Evolutionary conservation across 2,329 filamentous ascomycete species (phyloP), one percentile per base, ranked within the genome.

Genomic region (Chaetothyriales sp.): DNA sequence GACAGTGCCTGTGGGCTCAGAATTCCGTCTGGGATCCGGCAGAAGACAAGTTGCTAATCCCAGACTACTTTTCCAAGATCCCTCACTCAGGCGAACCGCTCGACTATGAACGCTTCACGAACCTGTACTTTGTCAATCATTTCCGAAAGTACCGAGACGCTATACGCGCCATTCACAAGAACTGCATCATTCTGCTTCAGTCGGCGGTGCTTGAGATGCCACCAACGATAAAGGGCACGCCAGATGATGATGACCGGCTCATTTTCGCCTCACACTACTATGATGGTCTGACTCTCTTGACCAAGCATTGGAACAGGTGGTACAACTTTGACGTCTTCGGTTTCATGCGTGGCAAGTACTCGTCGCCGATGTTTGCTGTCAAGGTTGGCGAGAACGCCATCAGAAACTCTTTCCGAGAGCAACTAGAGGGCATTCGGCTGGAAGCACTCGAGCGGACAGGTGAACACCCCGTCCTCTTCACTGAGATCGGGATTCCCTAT

Each of bases 291-390:
- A 98, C 92, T 0, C 74, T 98, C 3, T 85, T 98, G 77, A 96
- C 87, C 10, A 98, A 98, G 69, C 94, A 95, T 66, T 98, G 92
- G 92, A 98, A 96, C 64, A 84, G 89, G 42, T 81, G 84, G 15
- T 98, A 92, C 84, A 98, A 98, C 59, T 84, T 98, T 6, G 92
- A 98, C 64, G 86, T 98, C 3, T 80, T 98, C 48, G 92, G 92
- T 2, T 79, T 98, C 12, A 73, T 98, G 44, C 83, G 92, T 45
- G 92, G 92, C 10, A 83, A 83, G 57, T 98, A 98, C 63, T 73
- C 85, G 58, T 84, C 83, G 19, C 92, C 92, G 10, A 86, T 86
- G 0, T 90, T 98, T 63, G 92, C 87, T 2, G 83, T 98, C 64
- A 92, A 89, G 62, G 74, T 98, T 46, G 92, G 92, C 46, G 90